phyloP scores from a whole-genome alignment of 768 basidiomycete species.

The Pholiota microspora region DNA sequence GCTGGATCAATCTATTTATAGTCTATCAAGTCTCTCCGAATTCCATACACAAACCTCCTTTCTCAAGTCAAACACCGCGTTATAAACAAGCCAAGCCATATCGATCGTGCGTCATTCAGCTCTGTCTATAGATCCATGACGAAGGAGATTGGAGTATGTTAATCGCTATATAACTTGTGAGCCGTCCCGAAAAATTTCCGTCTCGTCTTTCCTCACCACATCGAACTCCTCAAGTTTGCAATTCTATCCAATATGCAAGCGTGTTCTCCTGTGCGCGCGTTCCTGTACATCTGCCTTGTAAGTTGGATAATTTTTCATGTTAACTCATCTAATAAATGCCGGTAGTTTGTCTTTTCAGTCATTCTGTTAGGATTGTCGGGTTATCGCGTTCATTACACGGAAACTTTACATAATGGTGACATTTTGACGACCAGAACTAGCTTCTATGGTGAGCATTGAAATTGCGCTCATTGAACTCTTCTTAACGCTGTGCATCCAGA shows the following conservation, averaged over 20 bases:
- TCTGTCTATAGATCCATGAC: too few relatives aligned
- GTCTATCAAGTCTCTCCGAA: too few relatives aligned
- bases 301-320: constrained; percentile 2
- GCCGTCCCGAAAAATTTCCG: background rate
- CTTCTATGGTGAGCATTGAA: constrained; percentile 57
- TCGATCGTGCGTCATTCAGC: too few relatives aligned
- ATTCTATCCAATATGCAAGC: background rate
- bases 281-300: constrained; percentile 21
- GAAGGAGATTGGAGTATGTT: background rate
- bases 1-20: too few relatives aligned
- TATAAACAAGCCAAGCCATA: too few relatives aligned
- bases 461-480: background rate
- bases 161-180: background rate
- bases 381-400: constrained; percentile 62
- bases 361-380: constrained; percentile 46
- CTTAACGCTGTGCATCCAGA: constrained; percentile 31
- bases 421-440: constrained; percentile 48
- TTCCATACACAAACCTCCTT: too few relatives aligned
- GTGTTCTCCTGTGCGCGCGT: constrained; percentile 8
- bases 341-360: constrained; percentile 35
- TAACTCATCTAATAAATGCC: too few relatives aligned
- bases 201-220: background rate
- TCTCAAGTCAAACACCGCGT: too few relatives aligned
- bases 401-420: constrained; percentile 44
- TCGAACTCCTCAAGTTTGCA: background rate